These are phyloP conservation scores for Pythium folliculosum DNA, from an alignment of 352 stramenopile genomes.

Conservation along the genomic window DNA sequence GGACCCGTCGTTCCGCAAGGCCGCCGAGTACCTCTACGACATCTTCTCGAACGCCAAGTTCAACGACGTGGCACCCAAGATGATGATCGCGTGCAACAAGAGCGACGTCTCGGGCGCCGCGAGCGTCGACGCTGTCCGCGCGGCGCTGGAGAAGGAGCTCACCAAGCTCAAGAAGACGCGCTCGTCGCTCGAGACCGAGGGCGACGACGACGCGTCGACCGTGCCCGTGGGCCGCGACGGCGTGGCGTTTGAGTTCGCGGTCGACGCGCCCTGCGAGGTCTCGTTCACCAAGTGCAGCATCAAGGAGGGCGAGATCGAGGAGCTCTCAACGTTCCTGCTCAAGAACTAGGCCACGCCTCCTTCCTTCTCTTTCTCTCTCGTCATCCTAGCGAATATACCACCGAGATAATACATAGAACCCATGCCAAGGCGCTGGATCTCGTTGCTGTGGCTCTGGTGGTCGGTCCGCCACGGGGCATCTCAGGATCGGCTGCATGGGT, in stretches of 20 bases:
- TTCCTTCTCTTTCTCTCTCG: neutral
- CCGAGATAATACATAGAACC: neutral
- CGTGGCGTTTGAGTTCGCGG: conserved; percentile 72
- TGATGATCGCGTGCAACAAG: conserved; percentile 88
- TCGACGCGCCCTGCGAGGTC: conserved; percentile 81
- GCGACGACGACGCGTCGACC: conserved; percentile 61
- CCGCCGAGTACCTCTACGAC: conserved; percentile 86
- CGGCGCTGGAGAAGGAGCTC: conserved; percentile 78
- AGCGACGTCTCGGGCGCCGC: conserved; percentile 52
- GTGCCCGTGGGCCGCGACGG: conserved; percentile 81
- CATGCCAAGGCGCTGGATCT: neutral
- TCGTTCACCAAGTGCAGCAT: conserved; percentile 73
- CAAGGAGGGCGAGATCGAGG: conserved; percentile 60
- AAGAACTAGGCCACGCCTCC: conserved; percentile 44
- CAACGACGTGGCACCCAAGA: conserved; percentile 66
- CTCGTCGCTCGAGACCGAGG: conserved; percentile 83
- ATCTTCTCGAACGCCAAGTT: conserved; percentile 86
- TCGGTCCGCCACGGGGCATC: too few species aligned
- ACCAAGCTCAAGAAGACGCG: conserved; percentile 86
- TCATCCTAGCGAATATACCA: neutral
- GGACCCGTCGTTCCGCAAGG: conserved; percentile 72
- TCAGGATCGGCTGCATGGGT: too few species aligned
- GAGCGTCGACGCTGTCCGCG: conserved; percentile 51
- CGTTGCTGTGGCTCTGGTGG: too few species aligned
- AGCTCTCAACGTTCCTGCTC: conserved; percentile 73